phyloP scores from a whole-genome alignment of 2,329 filamentous ascomycete species.

The Aureobasidium vineae region DNA sequence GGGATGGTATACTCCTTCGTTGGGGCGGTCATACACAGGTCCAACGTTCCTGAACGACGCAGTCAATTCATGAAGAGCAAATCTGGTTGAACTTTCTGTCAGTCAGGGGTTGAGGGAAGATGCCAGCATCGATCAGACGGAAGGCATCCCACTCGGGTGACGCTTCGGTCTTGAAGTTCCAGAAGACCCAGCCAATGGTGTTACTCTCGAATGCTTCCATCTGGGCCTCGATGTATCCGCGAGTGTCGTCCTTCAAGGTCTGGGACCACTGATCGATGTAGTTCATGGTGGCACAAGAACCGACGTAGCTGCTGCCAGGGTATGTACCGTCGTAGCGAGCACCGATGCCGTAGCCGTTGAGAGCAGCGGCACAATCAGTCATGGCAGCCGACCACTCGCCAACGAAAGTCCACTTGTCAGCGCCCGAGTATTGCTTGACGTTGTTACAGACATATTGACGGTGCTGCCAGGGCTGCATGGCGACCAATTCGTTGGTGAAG shows the following conservation, averaged over 20 bases:
- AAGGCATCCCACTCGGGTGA: constrained; percentile 55
- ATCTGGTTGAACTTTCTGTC: constrained; percentile 33
- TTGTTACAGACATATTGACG: constrained; percentile 57
- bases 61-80: constrained; percentile 31
- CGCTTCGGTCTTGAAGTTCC: constrained; percentile 59
- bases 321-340: constrained; percentile 60
- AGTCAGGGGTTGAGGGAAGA: constrained; percentile 51
- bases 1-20: not conserved
- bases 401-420: constrained; percentile 65
- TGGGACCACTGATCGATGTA: constrained; percentile 50
- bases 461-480: constrained; percentile 54
- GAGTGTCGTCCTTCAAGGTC: constrained; percentile 47
- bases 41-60: constrained; percentile 14
- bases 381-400: constrained; percentile 69
- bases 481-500: constrained; percentile 55
- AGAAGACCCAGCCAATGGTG: constrained; percentile 55
- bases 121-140: constrained; percentile 49
- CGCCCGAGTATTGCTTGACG: constrained; percentile 48
- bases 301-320: constrained; percentile 49
- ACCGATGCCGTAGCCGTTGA: constrained; percentile 54
- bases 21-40: not conserved
- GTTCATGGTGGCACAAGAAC: constrained; percentile 55
- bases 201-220: constrained; percentile 52
- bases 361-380: constrained; percentile 57
- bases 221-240: constrained; percentile 57